Evolutionary conservation across 768 basidiomycete species (phyloP), one percentile per base, ranked within the genome.

Genomic region (Vararia minispora): DNA sequence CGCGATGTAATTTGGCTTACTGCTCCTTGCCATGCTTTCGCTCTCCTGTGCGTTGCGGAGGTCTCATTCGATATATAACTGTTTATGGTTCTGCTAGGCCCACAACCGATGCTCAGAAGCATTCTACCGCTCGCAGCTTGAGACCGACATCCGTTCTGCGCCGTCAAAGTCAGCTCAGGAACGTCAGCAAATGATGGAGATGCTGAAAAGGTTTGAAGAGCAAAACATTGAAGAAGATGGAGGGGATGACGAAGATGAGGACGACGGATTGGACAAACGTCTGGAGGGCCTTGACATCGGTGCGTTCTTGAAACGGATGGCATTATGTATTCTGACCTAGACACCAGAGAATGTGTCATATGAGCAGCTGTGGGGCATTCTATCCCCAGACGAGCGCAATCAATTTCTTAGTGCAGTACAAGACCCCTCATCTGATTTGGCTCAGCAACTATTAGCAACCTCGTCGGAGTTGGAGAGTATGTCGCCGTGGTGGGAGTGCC

Each of bases 11-110:
- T 51, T 60, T 80, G 20, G 70, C 71, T 0, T 90, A 90, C 50
- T 91, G 88, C 59, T 83, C 83, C 20, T 55, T 89, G 22, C 60
- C 63, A 9, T 91, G 88, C 58, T 91, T 86, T 60, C 74, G 79
- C 30, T 79, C 80, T 21, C 63, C 73, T 58, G 82, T 81, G 57
- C 44, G 70, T 54, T 21, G 40, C 39, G 29, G 35, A 35, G 13
- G n/a, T 25, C n/a, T n/a, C n/a, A n/a, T n/a, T n/a, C n/a, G 25
- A 35, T 31, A 17, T 13, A 17, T 11, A 18, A 6, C 35, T 13
- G 6, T 7, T 25, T 27, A n/a, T 21, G 26, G 29, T 29, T 27
- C 17, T 38, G 38, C 37, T 64, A 66, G 84, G 52, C 61, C 33
- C 87, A 90, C 56, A 62, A 66, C 3, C 68, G 72, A 54, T 90